Conservation (phyloP, 2,329 filamentous ascomycete species). For the Paecilomyces fulvus region DNA sequence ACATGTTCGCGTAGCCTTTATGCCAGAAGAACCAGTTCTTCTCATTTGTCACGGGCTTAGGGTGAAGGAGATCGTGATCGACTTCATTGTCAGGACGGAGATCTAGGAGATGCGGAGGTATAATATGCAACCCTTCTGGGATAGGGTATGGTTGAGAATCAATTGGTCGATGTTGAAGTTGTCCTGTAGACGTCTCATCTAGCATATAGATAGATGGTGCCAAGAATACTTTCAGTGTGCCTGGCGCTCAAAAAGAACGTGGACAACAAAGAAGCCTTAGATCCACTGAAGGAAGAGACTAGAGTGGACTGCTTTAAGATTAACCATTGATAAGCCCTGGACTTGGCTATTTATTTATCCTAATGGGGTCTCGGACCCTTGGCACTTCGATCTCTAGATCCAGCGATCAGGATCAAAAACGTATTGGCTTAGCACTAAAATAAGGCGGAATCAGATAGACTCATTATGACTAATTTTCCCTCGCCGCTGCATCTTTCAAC, state of each 20-base stretch:
- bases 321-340: not conserved
- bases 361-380: not conserved
- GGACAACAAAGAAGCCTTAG: not conserved
- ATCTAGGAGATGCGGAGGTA: slow-evolving; percentile 36
- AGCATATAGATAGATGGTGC: too few species aligned
- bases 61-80: slow-evolving; percentile 36
- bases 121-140: slow-evolving; percentile 34
- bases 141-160: slow-evolving; percentile 5
- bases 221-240: not conserved
- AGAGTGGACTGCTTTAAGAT: not conserved
- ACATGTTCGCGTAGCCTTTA: slow-evolving; percentile 41
- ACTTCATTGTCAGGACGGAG: slow-evolving; percentile 40
- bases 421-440: too few species aligned
- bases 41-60: slow-evolving; percentile 30
- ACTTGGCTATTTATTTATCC: not conserved
- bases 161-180: not conserved
- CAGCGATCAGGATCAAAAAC: not conserved
- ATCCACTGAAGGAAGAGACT: not conserved
- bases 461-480: not conserved
- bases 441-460: not conserved
- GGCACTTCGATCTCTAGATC: not conserved
- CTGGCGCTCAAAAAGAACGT: not conserved
- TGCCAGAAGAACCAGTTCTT: slow-evolving; percentile 57
- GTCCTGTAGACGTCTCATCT: not conserved
- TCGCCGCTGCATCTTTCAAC: not conserved